A percentile compares a stretch with the other conserved stretches of the same genome.
Evolutionary conservation across 2,329 filamentous ascomycete species (phyloP).

Genomic region (Lachnellula occidentalis): DNA sequence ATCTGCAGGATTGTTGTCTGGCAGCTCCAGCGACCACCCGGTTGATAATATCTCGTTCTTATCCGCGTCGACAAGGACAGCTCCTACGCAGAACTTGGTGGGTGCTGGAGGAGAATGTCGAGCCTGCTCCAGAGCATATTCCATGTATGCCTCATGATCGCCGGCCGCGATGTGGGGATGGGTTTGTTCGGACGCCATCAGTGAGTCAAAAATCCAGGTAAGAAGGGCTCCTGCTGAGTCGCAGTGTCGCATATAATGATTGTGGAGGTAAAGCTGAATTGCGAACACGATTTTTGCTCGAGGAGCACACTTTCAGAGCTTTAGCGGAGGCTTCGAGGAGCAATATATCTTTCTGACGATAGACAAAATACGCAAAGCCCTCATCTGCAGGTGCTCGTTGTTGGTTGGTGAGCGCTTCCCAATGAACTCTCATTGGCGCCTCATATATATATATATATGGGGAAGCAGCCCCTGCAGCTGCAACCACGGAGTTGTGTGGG

Average conservation of each 20-base stretch:
- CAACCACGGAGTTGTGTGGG: too few species aligned
- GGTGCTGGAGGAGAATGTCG: conserved; percentile 70
- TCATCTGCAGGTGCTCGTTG: too few species aligned
- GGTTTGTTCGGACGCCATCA: conserved; percentile 14
- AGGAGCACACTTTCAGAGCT: too few species aligned
- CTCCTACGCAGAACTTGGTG: conserved; percentile 91
- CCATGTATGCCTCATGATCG: conserved; percentile 47
- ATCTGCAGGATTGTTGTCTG: conserved; percentile 27
- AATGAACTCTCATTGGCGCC: too few species aligned
- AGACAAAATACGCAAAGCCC: too few species aligned
- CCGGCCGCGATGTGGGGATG: conserved; percentile 17
- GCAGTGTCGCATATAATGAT: neutral
- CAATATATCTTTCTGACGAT: too few species aligned
- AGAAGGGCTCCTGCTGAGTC: neutral
- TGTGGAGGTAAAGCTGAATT: neutral
- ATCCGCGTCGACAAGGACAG: conserved; percentile 61
- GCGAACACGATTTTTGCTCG: neutral
- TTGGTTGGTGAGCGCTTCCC: too few species aligned
- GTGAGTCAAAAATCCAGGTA: neutral
- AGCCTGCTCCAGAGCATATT: conserved; percentile 66
- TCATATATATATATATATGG: too few species aligned
- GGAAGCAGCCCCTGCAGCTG: too few species aligned
- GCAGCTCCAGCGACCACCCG: conserved; percentile 82
- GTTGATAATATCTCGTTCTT: conserved; percentile 61
- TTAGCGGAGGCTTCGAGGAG: too few species aligned